A percentile compares a stretch with the other conserved stretches of the same genome.
Evolutionary conservation across 148 eudicot species (phyloP).

Genomic region (Camellia lanceoleosa): DNA sequence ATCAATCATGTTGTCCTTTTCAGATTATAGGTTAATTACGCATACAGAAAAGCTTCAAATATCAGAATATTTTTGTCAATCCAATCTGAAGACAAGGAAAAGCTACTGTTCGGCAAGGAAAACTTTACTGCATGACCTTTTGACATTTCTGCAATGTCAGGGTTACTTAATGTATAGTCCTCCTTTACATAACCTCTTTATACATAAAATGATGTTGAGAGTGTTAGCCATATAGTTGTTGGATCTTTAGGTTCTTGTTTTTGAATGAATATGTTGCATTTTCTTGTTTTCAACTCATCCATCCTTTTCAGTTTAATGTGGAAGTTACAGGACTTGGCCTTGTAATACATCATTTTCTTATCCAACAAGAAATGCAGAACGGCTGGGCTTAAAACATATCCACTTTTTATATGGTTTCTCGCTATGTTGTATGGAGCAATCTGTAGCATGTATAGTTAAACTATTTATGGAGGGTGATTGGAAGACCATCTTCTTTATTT

Average conservation of each 20-base stretch:
- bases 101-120: conserved; percentile 28
- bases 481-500: neutral
- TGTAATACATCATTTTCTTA: neutral
- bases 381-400: neutral
- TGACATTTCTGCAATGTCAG: conserved; percentile 54
- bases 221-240: conserved; percentile 1
- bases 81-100: conserved; percentile 27
- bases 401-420: neutral
- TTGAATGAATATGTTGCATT: neutral
- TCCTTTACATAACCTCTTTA: conserved; percentile 12
- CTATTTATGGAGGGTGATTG: neutral
- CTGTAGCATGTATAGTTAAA: neutral
- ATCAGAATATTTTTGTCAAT: conserved; percentile 12
- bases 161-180: conserved; percentile 53
- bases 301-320: neutral
- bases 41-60: conserved; percentile 17
- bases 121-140: conserved; percentile 45
- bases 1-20: conserved; percentile 8
- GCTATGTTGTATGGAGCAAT: neutral
- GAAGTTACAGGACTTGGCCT: neutral
- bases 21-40: conserved; percentile 17
- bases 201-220: neutral
- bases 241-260: neutral
- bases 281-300: neutral
- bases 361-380: neutral